Base-by-base conservation (phyloP, 2,329 filamentous ascomycete genomes). In the Emergomyces pasteurianus region DNA sequence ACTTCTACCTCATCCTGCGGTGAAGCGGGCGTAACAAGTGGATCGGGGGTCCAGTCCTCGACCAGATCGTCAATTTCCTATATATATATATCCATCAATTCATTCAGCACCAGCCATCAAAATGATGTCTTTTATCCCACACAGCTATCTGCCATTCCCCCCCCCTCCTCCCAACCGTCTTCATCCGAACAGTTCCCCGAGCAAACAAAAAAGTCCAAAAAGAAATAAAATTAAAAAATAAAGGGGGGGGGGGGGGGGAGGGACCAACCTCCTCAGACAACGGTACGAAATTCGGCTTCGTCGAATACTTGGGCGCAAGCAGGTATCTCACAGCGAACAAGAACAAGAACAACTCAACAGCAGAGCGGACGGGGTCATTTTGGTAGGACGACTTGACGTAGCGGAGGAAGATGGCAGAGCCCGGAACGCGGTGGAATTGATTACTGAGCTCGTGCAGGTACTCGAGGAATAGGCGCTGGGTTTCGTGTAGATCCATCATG, bases 331-430 rank as follows among this genome's bases (percentile, higher is more conserved):
- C 88, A 65, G 95, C 95, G 78, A 99, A 99, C 60, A 99, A 84
- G 67, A 99, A 89, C 62, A 99, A 81, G 66, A 97, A 86, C 58
- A 99, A 80, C 77, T 99, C 94, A 67, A 99, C 90, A 46, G 90
- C 90, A 58, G 90, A 95, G 59, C 95, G 88, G 61, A 97, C 85
- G 10, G 94, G 94, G 70, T 99, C 94, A 72, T 99, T 88, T 78
- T 99, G 94, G 79, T 99, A 97, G 73, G 91, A 96, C 61, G 91
- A 96, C 74, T 90, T 90, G 72, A 99, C 91, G 77, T 99, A 99
- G 64, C 94, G 89, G 67, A 95, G 84, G 69, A 97, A 81, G 68
- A 99, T 96, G 49, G 92, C 89, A 36, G 92, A 97, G 58, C 94
- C 94, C 36, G 94, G 95, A 46, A 99, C 83, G 70, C 88, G 90